Evolutionary conservation across 192 early-diverging fungal genomes (phyloP).

Genomic region (Backusella westeae): DNA sequence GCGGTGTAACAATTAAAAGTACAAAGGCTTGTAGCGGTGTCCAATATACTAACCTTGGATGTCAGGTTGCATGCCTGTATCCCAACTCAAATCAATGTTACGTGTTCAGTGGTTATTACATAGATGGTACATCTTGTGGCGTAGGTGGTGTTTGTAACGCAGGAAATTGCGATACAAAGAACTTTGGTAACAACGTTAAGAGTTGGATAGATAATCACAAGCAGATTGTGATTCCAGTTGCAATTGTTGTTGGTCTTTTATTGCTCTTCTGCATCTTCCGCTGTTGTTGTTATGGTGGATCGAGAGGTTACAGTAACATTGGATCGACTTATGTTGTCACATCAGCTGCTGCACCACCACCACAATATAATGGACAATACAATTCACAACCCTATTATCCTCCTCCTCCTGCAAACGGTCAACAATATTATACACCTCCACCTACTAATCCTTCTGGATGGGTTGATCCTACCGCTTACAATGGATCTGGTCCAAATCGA

Average conservation of each 20-base stretch:
- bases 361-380: background rate
- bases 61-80: background rate
- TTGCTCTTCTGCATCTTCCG: conserved; percentile 32
- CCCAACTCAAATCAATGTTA: conserved; percentile 33
- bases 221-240: conserved; percentile 44
- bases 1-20: conserved; percentile 55
- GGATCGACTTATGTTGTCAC: background rate
- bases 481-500: background rate
- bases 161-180: conserved; percentile 45
- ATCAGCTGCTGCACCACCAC: background rate
- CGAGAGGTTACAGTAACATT: background rate
- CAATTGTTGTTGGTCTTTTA: conserved; percentile 34
- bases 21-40: conserved; percentile 58
- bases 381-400: conserved; percentile 7
- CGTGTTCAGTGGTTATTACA: conserved; percentile 61
- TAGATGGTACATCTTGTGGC: conserved; percentile 76
- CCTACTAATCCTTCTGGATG: conserved; percentile 6
- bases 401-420: background rate
- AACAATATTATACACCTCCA: background rate
- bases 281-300: conserved; percentile 14
- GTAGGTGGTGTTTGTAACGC: conserved; percentile 61
- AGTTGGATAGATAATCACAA: conserved; percentile 48
- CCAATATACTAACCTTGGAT: background rate
- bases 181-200: conserved; percentile 34
- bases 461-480: conserved; percentile 20